Conservation (phyloP, 163 green algal species). For the Chlamydomonas reinhardtii region DNA sequence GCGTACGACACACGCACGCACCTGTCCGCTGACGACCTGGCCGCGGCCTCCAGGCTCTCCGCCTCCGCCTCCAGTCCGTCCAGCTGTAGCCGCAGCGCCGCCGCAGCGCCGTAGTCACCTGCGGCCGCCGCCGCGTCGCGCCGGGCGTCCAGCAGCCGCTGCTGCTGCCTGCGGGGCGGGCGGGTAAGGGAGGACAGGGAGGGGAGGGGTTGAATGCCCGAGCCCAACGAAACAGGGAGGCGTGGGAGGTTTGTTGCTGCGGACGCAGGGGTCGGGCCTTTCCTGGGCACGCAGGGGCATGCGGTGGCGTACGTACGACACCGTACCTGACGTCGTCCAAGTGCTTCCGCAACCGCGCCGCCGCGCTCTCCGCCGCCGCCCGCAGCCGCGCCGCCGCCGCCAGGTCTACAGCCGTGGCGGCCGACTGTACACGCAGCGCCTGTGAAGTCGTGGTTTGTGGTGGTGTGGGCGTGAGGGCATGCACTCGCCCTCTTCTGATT, state of each 20-base stretch:
- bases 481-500: too few relatives aligned
- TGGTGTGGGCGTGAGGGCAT: too few relatives aligned
- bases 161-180: not conserved
- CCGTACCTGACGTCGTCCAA: not conserved
- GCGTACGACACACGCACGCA: too few relatives aligned
- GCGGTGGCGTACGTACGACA: not conserved
- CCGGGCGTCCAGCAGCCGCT: not conserved
- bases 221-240: too few relatives aligned
- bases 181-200: too few relatives aligned
- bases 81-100: not conserved
- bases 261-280: too few relatives aligned
- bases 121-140: not conserved
- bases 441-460: not conserved
- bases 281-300: too few relatives aligned
- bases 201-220: too few relatives aligned
- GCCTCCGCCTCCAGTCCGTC: slow-evolving; percentile 3
- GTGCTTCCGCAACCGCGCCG: slow-evolving; percentile 10
- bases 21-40: not conserved
- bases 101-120: slow-evolving; percentile 5
- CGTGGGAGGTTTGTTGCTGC: too few relatives aligned
- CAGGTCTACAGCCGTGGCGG: not conserved
- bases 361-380: not conserved
- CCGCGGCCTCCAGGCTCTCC: not conserved
- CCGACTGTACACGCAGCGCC: not conserved
- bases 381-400: not conserved